phyloP scores from a whole-genome alignment of 495 filamentous ascomycete species.

The Articulospora tetracladia region DNA sequence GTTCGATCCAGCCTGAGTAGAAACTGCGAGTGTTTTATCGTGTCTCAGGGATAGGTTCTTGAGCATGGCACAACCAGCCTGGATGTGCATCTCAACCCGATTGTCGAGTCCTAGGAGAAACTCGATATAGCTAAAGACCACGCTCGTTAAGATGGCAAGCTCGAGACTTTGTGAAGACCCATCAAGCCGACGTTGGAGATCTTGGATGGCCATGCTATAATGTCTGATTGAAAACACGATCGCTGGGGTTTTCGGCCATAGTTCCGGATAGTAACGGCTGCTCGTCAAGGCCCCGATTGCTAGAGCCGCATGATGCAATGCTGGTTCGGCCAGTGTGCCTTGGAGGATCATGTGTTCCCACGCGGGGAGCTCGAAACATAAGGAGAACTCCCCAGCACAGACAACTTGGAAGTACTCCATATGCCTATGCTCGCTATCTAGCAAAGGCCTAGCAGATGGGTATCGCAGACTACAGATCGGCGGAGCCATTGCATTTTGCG shows the following conservation, averaged over 20 bases:
- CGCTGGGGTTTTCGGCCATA: conserved; percentile 17
- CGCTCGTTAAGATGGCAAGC: conserved; percentile 21
- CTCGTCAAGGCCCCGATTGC: conserved; percentile 21
- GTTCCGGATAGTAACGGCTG: conserved; percentile 18
- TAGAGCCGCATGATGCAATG: conserved; percentile 24
- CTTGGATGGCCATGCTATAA: conserved; percentile 24
- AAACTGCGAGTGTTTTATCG: conserved; percentile 17
- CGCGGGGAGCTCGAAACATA: conserved; percentile 21
- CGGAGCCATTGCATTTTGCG: conserved; percentile 14
- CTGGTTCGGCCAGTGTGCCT: conserved; percentile 17
- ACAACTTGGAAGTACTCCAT: conserved; percentile 24
- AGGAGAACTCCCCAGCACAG: conserved; percentile 23
- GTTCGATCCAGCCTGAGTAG: conserved; percentile 20
- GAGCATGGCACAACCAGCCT: conserved; percentile 22
- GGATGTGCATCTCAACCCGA: conserved; percentile 19
- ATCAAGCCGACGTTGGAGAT: conserved; percentile 19
- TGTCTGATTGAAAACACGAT: conserved; percentile 21
- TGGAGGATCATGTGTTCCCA: conserved; percentile 24
- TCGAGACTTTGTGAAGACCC: conserved; percentile 16
- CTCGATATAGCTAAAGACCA: conserved; percentile 25
- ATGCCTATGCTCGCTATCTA: conserved; percentile 19
- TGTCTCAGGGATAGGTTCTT: conserved; percentile 15
- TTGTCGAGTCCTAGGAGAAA: conserved; percentile 22
- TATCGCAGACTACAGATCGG: conserved; percentile 18
- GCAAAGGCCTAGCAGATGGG: conserved; percentile 21